Percentiles rank a stretch among this genome's conserved stretches.
These are phyloP conservation scores for Citrus hindsii DNA, from an alignment of 345 rosid species.

Conservation along the genomic window DNA sequence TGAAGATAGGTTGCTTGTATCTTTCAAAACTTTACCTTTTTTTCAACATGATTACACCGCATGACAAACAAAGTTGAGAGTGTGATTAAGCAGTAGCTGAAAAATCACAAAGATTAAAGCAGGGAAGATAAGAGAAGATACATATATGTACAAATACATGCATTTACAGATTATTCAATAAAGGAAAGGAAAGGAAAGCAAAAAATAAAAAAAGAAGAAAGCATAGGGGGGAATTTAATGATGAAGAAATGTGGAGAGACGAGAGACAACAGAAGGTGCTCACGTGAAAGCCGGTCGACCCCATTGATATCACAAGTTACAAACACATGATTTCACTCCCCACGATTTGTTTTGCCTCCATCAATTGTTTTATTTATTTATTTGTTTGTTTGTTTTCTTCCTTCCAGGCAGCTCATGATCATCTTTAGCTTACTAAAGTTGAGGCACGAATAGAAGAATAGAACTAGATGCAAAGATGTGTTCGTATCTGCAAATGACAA, in stretches of 20 bases:
- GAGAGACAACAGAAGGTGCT: slow-evolving; percentile 46
- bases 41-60: slow-evolving; percentile 1
- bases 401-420: neutral
- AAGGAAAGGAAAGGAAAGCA: neutral
- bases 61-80: slow-evolving; percentile 22
- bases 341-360: slow-evolving; percentile 10
- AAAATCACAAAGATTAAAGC: neutral
- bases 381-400: neutral
- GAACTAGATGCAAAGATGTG: slow-evolving; percentile 5
- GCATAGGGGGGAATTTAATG: neutral
- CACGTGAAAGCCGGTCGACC: slow-evolving; percentile 47
- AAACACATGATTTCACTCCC: neutral
- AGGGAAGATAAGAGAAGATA: neutral
- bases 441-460: slow-evolving; percentile 11
- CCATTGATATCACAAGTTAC: slow-evolving; percentile 6
- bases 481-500: neutral
- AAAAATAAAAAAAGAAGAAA: neutral
- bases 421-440: neutral
- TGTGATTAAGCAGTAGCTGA: slow-evolving; percentile 7
- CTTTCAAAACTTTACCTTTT: slow-evolving; percentile 3
- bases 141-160: neutral
- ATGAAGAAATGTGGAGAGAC: slow-evolving; percentile 13
- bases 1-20: slow-evolving; percentile 20
- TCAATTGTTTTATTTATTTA: neutral
- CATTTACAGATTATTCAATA: too few species aligned